A percentile compares a stretch with the other conserved stretches of the same genome.
Conservation (phyloP, 2,329 filamentous ascomycete genomes). For the Ceratocystis ficicola region DNA sequence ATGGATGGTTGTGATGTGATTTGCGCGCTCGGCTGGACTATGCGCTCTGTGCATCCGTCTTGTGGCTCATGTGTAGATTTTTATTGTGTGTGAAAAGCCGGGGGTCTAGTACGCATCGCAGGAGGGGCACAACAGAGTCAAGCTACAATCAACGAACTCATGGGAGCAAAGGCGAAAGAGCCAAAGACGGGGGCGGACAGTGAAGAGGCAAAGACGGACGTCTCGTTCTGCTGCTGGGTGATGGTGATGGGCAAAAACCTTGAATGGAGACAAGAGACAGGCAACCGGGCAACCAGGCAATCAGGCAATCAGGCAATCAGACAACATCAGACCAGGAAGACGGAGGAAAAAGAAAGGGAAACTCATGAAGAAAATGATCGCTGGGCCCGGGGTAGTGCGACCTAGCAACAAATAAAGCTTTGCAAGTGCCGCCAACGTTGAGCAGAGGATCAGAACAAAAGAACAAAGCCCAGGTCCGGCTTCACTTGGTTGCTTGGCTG, state of each 20-base stretch:
- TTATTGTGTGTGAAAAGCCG: neutral
- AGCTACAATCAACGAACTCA: neutral
- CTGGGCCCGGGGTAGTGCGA: slow-evolving; percentile 5
- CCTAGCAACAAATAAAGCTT: slow-evolving; percentile 1
- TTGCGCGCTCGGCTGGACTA: slow-evolving; percentile 4
- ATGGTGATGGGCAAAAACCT: neutral
- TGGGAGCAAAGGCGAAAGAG: neutral
- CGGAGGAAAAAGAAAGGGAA: neutral
- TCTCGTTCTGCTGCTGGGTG: neutral
- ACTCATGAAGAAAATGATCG: slow-evolving; percentile 6
- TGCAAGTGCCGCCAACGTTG: neutral
- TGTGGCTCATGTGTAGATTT: neutral
- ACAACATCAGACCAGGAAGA: neutral
- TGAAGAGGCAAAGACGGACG: too few relatives aligned
- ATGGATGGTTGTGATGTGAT: neutral
- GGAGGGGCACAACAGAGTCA: neutral
- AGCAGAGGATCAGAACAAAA: neutral
- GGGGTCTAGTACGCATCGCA: neutral
- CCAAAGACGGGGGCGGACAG: too few relatives aligned
- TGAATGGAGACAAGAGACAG: neutral
- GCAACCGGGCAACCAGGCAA: neutral
- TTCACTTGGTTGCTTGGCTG: neutral
- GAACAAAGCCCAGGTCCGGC: neutral
- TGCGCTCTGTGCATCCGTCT: neutral
- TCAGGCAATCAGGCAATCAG: neutral